Evolutionary conservation across 1,139 yeast species (phyloP).

Genomic region (Meyerozyma guilliermondii): DNA sequence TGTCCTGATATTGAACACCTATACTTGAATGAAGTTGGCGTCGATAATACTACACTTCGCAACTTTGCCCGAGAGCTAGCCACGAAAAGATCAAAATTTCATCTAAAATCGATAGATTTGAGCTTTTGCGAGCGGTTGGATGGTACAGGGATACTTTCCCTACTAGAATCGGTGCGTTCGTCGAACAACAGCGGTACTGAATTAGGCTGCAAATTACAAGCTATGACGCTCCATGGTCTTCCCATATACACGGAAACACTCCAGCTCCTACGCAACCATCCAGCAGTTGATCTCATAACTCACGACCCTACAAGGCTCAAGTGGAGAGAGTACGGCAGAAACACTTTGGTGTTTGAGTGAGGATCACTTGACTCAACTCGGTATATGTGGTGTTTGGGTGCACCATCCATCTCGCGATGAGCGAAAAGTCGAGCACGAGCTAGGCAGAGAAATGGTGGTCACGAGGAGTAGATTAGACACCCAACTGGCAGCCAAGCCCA

Average conservation of each 20-base stretch:
- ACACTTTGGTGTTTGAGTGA: background rate
- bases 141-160: background rate
- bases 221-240: background rate
- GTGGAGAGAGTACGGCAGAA: slow-evolving; percentile 1
- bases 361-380: background rate
- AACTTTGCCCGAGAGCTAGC: background rate
- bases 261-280: background rate
- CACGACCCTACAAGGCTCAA: background rate
- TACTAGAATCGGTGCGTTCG: background rate
- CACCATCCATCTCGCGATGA: background rate
- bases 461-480: slow-evolving; percentile 1
- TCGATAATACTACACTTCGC: background rate
- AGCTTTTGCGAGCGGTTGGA: slow-evolving; percentile 1
- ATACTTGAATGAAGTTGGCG: background rate
- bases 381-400: slow-evolving; percentile 1
- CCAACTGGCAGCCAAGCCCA: background rate
- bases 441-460: background rate
- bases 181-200: background rate
- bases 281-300: background rate
- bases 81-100: background rate
- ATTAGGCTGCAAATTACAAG: background rate
- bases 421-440: background rate
- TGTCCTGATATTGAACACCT: background rate
- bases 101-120: background rate
- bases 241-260: background rate